A percentile compares a stretch with the other conserved stretches of the same genome.
These are phyloP conservation scores for Fusarium sacchari DNA, from an alignment of 2,329 filamentous ascomycete species.

Conservation along the genomic window DNA sequence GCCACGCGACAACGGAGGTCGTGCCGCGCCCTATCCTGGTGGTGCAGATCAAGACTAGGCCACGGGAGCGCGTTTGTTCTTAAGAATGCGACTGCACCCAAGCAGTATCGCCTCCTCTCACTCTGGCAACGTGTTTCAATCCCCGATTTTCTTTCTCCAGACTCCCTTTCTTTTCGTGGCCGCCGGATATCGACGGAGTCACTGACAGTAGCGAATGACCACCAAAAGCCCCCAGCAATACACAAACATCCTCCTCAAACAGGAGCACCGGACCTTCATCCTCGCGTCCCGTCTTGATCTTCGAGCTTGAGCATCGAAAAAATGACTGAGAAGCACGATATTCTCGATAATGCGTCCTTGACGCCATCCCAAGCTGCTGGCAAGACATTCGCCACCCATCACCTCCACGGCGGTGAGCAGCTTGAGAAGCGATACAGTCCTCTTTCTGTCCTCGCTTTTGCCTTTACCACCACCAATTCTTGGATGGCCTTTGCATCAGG, in stretches of 20 bases:
- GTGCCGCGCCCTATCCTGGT: neutral
- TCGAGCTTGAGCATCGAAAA: neutral
- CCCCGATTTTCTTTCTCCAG: neutral
- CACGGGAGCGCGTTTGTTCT: neutral
- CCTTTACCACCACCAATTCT: constrained; percentile 42
- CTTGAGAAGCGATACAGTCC: constrained; percentile 41
- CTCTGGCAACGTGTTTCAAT: neutral
- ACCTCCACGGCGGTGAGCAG: constrained; percentile 11
- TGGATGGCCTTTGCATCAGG: constrained; percentile 43
- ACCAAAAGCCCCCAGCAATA: constrained; percentile 16
- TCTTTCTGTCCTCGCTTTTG: constrained; percentile 41
- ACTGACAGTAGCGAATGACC: constrained; percentile 14
- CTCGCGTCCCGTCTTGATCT: constrained; percentile 24
- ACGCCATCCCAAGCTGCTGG: constrained; percentile 30
- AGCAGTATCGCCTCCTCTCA: neutral
- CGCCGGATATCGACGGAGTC: neutral
- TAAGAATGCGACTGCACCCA: neutral
- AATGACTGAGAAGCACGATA: constrained; percentile 26
- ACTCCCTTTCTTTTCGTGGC: neutral
- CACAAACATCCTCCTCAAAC: constrained; percentile 24
- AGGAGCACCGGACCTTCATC: constrained; percentile 22
- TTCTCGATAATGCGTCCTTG: constrained; percentile 19
- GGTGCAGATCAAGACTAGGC: neutral
- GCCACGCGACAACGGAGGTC: neutral
- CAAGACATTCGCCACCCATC: constrained; percentile 14